Conservation (phyloP, 768 basidiomycete species). For the Phylloporus sp. region DNA sequence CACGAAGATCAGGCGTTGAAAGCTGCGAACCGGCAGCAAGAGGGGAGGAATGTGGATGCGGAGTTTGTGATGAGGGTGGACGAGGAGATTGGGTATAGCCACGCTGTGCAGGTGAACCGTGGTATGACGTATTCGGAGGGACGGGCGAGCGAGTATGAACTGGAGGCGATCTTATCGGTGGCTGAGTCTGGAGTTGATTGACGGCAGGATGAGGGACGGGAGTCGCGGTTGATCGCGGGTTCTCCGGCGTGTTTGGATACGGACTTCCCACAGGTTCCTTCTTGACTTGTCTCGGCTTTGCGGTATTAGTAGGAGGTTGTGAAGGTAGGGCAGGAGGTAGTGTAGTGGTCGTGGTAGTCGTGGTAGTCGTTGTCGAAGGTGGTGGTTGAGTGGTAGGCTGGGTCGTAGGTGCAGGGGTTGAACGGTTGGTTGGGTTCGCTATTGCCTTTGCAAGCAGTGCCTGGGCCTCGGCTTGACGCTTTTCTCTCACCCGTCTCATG, state of each 20-base stretch:
- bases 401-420: conserved; percentile 26
- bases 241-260: conserved; percentile 27
- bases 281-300: conserved; percentile 26
- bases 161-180: conserved; percentile 26
- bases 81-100: conserved; percentile 34
- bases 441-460: conserved; percentile 22
- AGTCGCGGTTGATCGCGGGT: conserved; percentile 27
- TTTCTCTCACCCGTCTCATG: conserved; percentile 31
- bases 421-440: conserved; percentile 27
- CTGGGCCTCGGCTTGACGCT: conserved; percentile 23
- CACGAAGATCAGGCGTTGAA: conserved; percentile 22
- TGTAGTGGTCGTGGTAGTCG: conserved; percentile 27
- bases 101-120: conserved; percentile 30
- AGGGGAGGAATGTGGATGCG: conserved; percentile 28
- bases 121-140: conserved; percentile 18
- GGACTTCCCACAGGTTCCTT: conserved; percentile 28
- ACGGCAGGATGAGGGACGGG: conserved; percentile 30
- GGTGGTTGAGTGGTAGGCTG: conserved; percentile 35
- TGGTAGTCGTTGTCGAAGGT: too few relatives aligned
- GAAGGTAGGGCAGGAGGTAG: conserved; percentile 23
- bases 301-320: conserved; percentile 26
- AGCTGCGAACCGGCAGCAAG: conserved; percentile 27
- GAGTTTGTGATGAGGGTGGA: conserved; percentile 29
- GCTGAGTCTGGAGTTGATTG: conserved; percentile 31
- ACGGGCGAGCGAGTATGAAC: conserved; percentile 28